Base-by-base conservation (phyloP, 2,329 filamentous ascomycete species). In the Triangularia verruculosa region DNA sequence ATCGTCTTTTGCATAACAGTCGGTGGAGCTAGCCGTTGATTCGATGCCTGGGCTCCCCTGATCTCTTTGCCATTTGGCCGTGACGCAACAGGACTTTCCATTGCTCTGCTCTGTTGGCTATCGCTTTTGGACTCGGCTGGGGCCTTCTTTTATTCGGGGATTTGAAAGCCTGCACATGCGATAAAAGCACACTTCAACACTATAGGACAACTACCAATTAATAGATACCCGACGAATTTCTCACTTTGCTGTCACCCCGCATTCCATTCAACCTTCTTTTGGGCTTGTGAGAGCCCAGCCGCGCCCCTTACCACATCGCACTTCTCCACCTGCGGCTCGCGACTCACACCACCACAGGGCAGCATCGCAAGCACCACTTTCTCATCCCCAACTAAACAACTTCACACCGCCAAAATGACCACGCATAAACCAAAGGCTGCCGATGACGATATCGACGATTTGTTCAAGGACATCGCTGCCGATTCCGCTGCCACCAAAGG, bases 361-460 rank as follows among this genome's bases (percentile, higher is more conserved):
- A 1, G 52, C 52, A 17, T 54, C 52, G 52, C 58, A 28, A 17
- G 28, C n/a, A 52, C 30, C 30, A 17, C 25, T 57, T 60, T 61
- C 57, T 32, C 43, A 15, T 54, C 28, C 43, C 12, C 43, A 34
- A 43, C 52, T n/a, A n/a, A 6, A 7, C 43, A 39, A 13, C 28
- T 17, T 20, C 30, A 30, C 47, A 34, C 32, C 61, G 43, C 53
- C 71, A 77, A 64, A 70, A 89, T 89, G 86, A 78, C 86, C 28
- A 81, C 84, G 70, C 88, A 85, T 74, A 85, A 84, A 74, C 76
- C 81, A 64, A 88, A 87, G 75, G 77, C 82, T 28, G 74, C 78
- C 66, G 84, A 87, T 73, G 85, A 88, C 73, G 86, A 88, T 73
- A 76, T 90, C 70, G 84, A 86, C 71, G 85, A 89, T 68, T 83